These are phyloP conservation scores for Tolypocladium endophyticum DNA, from an alignment of 2,329 filamentous ascomycete species.

Conservation along the genomic window DNA sequence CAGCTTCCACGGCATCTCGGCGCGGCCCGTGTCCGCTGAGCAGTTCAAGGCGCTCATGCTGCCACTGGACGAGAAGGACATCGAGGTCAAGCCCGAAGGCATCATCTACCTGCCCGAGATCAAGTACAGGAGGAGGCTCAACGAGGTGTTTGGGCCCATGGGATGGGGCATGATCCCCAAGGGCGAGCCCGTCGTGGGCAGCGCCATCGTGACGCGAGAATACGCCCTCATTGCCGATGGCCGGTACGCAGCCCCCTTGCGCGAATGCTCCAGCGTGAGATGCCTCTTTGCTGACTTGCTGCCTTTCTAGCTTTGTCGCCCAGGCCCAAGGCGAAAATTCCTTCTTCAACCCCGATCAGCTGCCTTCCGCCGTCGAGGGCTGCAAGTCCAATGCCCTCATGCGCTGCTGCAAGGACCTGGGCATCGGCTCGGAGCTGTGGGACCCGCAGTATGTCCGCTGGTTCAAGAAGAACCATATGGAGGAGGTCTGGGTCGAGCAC, in stretches of 20 bases:
- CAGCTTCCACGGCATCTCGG: conserved; percentile 72
- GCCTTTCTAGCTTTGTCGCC: conserved; percentile 62
- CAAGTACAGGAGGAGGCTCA: conserved; percentile 88
- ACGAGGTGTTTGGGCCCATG: conserved; percentile 84
- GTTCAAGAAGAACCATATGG: conserved; percentile 65
- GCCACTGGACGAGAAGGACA: conserved; percentile 59
- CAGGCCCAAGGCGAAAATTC: conserved; percentile 90
- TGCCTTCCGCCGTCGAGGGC: conserved; percentile 90
- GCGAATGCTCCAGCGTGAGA: background rate
- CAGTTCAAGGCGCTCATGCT: conserved; percentile 57
- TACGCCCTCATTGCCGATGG: conserved; percentile 86
- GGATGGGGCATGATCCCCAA: conserved; percentile 90
- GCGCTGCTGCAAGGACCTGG: conserved; percentile 96
- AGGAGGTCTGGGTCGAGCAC: conserved; percentile 88
- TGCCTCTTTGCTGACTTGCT: background rate
- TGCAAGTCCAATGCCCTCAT: conserved; percentile 97
- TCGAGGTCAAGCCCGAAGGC: conserved; percentile 96
- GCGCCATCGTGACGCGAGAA: conserved; percentile 73
- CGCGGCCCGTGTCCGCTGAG: conserved; percentile 59
- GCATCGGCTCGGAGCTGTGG: conserved; percentile 92
- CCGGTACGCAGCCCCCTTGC: conserved; percentile 44
- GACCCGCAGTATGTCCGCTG: conserved; percentile 82
- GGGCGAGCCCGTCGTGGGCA: conserved; percentile 76
- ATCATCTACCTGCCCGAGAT: conserved; percentile 96
- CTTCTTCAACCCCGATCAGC: conserved; percentile 82